Conservation (phyloP, 176 grass and related monocot genomes). For the Lolium perenne region DNA sequence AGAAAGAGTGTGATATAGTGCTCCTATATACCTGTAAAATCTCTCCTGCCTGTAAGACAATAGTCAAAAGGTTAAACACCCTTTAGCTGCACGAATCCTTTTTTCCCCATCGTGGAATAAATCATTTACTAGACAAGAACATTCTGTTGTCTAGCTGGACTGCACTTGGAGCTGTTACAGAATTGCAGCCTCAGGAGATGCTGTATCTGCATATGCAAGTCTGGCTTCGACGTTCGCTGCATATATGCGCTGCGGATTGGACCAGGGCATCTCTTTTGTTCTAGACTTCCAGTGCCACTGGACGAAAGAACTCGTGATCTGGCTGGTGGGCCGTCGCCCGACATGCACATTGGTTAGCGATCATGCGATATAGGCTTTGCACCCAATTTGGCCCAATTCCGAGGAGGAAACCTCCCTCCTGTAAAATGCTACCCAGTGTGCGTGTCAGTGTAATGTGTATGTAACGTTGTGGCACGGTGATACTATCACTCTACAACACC, state of each 20-base stretch:
- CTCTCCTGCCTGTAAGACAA: conserved; percentile 10
- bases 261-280: no score
- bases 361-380: not conserved
- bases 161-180: no score
- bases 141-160: no score
- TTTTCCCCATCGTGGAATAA: not conserved
- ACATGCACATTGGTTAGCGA: not conserved
- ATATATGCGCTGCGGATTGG: no score
- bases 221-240: no score
- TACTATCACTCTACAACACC: not conserved
- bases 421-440: not conserved
- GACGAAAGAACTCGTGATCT: not conserved
- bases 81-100: not conserved
- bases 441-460: not conserved
- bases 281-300: not conserved
- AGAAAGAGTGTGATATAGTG: conserved; percentile 38
- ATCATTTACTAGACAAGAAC: no score
- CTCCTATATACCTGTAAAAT: conserved; percentile 24
- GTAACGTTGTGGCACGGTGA: not conserved
- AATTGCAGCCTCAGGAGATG: no score
- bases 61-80: not conserved
- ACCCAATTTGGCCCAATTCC: not conserved
- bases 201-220: no score
- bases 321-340: not conserved
- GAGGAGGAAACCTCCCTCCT: not conserved